phyloP scores from a whole-genome alignment of 139 green algal species.

The Picochlorum sp. region DNA sequence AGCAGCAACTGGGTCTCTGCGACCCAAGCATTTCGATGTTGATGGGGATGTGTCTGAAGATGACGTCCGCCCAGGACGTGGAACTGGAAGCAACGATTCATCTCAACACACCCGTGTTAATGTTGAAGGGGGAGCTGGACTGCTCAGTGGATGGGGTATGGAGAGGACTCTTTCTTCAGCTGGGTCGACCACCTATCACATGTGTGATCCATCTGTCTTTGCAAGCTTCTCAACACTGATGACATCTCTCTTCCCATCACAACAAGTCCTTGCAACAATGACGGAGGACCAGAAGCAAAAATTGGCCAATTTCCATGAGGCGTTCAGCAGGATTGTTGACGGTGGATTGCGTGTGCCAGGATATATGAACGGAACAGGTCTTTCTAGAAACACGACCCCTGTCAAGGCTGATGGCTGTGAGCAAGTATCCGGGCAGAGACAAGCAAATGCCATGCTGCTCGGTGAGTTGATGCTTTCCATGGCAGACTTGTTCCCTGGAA shows the following conservation, averaged over 20 bases:
- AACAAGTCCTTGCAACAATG: background rate
- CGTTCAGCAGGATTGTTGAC: conserved; percentile 9
- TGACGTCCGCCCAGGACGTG: background rate
- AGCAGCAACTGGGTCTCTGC: conserved; percentile 15
- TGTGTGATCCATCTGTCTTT: conserved; percentile 20
- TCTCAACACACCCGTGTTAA: conserved; percentile 23
- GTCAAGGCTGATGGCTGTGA: too few relatives aligned
- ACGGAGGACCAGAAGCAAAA: conserved; percentile 14
- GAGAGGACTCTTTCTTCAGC: background rate
- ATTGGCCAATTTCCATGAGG: conserved; percentile 17
- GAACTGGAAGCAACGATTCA: conserved; percentile 11
- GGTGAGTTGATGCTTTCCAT: conserved; percentile 23
- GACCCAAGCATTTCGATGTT: conserved; percentile 3
- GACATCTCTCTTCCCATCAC: conserved; percentile 9
- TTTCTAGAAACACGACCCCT: too few relatives aligned
- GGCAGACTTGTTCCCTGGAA: conserved; percentile 12
- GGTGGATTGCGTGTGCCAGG: too few relatives aligned
- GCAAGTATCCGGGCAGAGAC: too few relatives aligned
- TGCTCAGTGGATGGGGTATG: background rate
- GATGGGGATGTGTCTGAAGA: conserved; percentile 1
- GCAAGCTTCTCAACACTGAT: conserved; percentile 10
- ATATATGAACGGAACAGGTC: too few relatives aligned
- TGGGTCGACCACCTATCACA: conserved; percentile 2
- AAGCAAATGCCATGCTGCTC: conserved; percentile 5
- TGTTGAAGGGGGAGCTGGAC: background rate